phyloP scores from a whole-genome alignment of 306 rosid species.

The Rosa multiflora region DNA sequence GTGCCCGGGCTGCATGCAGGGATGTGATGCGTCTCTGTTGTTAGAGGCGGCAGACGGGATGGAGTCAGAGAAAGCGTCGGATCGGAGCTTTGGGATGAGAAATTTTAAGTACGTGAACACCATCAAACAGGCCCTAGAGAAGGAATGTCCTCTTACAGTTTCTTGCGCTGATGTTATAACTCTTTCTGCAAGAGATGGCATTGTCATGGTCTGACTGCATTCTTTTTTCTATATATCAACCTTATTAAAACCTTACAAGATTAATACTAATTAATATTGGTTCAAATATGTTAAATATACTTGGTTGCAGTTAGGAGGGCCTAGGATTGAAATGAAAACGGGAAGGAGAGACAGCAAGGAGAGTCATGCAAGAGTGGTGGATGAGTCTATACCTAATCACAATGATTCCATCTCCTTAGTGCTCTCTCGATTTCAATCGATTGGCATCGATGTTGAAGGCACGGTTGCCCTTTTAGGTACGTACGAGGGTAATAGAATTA shows the following conservation, averaged over 20 bases:
- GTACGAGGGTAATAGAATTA: neutral
- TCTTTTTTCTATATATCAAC: neutral
- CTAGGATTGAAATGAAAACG: constrained; percentile 62
- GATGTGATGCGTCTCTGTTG: constrained; percentile 83
- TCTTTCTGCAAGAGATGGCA: constrained; percentile 82
- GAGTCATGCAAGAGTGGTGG: constrained; percentile 42
- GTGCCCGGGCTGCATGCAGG: constrained; percentile 30
- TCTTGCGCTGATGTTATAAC: constrained; percentile 91
- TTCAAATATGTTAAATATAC: neutral
- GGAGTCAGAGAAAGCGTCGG: constrained; percentile 59
- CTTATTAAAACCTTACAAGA: neutral
- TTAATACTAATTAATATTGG: neutral
- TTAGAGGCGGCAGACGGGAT: constrained; percentile 39
- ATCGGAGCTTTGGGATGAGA: constrained; percentile 79
- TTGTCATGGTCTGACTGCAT: constrained; percentile 44
- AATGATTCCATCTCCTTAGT: constrained; percentile 61
- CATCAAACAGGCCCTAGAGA: constrained; percentile 68
- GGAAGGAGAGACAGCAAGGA: constrained; percentile 75
- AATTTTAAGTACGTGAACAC: constrained; percentile 70
- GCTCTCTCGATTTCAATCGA: constrained; percentile 66
- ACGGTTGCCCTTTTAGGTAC: constrained; percentile 75
- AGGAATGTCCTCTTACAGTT: constrained; percentile 63
- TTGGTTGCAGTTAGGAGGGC: constrained; percentile 69
- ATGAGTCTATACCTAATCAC: constrained; percentile 65
- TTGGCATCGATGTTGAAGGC: constrained; percentile 72